Evolutionary conservation across 169 alveolate genomes (phyloP).

Genomic region (Plasmodium cynomolgi): DNA sequence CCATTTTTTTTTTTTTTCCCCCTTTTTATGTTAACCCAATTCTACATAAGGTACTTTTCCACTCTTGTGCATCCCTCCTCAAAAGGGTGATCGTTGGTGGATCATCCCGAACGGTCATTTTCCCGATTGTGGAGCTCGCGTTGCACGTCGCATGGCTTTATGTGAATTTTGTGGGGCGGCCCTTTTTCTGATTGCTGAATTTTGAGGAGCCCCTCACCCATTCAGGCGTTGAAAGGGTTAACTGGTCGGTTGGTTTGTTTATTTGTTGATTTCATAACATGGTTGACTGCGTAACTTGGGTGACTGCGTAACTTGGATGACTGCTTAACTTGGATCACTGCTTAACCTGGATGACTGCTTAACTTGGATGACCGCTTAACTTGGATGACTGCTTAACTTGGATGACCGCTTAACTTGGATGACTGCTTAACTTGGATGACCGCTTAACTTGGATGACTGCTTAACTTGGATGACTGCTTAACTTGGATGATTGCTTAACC

Average conservation of each 20-base stretch:
- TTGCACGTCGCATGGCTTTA: background rate
- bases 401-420: no score
- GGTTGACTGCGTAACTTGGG: no score
- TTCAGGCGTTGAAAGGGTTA: background rate
- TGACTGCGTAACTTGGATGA: no score
- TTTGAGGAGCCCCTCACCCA: background rate
- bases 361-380: no score
- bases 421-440: no score
- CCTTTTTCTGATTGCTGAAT: background rate
- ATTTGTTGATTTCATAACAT: no score
- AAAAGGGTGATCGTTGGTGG: background rate
- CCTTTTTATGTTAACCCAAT: background rate
- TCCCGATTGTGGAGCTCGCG: background rate
- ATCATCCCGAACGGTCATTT: background rate
- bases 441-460: no score
- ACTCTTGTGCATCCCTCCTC: background rate
- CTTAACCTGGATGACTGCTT: no score
- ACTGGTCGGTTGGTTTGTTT: background rate
- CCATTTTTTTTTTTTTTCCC: background rate
- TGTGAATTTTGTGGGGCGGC: background rate
- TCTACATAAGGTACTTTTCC: background rate
- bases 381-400: no score
- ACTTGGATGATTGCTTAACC: no score
- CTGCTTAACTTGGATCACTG: no score
- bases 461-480: no score